Evolutionary conservation across 2,329 filamentous ascomycete genomes (phyloP), one percentile per base, ranked within the genome.

Genomic region (Gyromitra esculenta): DNA sequence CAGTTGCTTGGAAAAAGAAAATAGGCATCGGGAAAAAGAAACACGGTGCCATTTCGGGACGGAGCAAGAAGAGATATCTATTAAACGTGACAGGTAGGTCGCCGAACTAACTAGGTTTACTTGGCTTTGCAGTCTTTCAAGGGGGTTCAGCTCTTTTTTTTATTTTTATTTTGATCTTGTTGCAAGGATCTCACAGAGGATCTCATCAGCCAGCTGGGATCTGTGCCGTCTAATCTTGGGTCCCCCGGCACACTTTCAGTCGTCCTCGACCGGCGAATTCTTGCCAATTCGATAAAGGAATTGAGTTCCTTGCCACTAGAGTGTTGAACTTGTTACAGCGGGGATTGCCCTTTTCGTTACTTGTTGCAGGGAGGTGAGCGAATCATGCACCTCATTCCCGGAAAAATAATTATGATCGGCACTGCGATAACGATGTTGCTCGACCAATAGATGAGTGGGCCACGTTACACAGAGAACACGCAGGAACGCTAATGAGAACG

Each of bases 1-100:
- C 59, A 71, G 70, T 70, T 65, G 66, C 45, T 75, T 59, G 50
- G 59, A 60, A 71, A 75, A 75, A 71, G 50, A 45, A 75, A 45
- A 45, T 25, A 63, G 54, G 52, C 56, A 45, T 18, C 64, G 56
- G 64, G 66, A 48, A 68, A 69, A 41, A 59, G 45, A 64, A 74
- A 74, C 67, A 56, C 65, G 21, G 64, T 41, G 25, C 64, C 64
- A 41, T 69, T 74, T 52, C 45, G 63, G 41, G 72, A 63, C 15
- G 18, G 13, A 43, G 63, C 37, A 11, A 37, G 35, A 31, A 15
- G 50, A 71, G 37, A 21, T 50, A 69, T 60, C 56, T 60, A 25
- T 25, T 31, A 18, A 71, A 56, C 37, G 39, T 54, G 45, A 64
- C 35, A 71, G 13, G 72, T 18, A 75, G 39, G 59, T 65, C 66